Conservation (phyloP, 148 eudicot species). For the Simmondsia chinensis region DNA sequence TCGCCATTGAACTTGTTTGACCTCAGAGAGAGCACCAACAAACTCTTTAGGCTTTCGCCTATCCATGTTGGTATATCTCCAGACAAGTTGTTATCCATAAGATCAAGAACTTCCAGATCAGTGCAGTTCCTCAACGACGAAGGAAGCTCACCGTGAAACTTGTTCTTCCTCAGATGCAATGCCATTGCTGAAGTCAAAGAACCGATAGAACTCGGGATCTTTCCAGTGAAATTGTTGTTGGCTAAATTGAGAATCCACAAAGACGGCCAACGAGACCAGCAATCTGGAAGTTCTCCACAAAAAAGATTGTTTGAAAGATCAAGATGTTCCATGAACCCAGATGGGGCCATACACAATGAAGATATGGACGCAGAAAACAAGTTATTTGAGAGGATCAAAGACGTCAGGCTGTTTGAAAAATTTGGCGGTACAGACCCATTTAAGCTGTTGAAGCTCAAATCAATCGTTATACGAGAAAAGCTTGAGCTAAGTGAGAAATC, state of each 20-base stretch:
- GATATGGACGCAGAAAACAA: background rate
- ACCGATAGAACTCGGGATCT: conserved; percentile 20
- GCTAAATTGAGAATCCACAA: conserved; percentile 19
- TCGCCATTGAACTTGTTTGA: conserved; percentile 23
- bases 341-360: conserved; percentile 1
- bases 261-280: background rate
- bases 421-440: conserved; percentile 21
- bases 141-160: conserved; percentile 19
- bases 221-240: conserved; percentile 12
- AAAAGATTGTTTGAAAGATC: conserved; percentile 28
- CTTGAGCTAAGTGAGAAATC: conserved; percentile 8
- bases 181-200: conserved; percentile 19
- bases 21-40: conserved; percentile 23
- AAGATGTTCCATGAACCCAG: conserved; percentile 15
- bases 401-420: background rate
- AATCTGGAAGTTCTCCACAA: conserved; percentile 17
- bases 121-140: conserved; percentile 9
- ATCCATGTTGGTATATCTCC: conserved; percentile 22
- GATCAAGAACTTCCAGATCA: conserved; percentile 23
- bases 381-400: conserved; percentile 7
- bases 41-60: conserved; percentile 9
- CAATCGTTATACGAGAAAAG: conserved; percentile 14
- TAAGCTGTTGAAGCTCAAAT: conserved; percentile 28
- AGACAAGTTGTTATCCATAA: conserved; percentile 17
- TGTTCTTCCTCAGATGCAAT: conserved; percentile 23